Base-by-base conservation (phyloP, 371 early-diverging fungal genomes). In the Mortierella polycephala region DNA sequence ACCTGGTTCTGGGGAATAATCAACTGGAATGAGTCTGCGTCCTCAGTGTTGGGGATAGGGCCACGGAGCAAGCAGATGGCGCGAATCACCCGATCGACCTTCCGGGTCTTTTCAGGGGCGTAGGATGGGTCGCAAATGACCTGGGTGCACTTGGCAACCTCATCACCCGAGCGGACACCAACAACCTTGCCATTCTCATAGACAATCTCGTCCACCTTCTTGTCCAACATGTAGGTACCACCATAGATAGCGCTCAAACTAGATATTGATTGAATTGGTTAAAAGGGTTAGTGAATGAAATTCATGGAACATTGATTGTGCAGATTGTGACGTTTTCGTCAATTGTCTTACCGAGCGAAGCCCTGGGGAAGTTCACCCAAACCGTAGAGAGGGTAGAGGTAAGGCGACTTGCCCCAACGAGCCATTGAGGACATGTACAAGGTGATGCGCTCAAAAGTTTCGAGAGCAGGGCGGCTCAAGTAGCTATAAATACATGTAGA, bases 331-430 rank as follows among this genome's bases (percentile, higher is more conserved):
- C 20, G 51, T 10, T 18, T 16, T 4, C 20, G 18, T 16, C 11
- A 16, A 16, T 46, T 57, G 12, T 81, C 85, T 68, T 89, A 94
- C 92, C 99, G 89, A 42, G 99, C 98, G 88, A 99, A 99, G 14
- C 98, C 96, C 86, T 99, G 99, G 47, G 99, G 99, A 54, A 99
- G 89, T 76, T 99, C 99, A 65, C 99, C 99, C 57, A 99, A 88
- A 56, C 99, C 99, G 79, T 99, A 99, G 65, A 97, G 87, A 65
- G 99, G 99, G 84, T 99, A 99, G 80, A 99, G 96, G 86, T 98
- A 99, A n/a, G 99, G 99, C 72, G 95, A 95, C 87, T 96, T 95
- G 73, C 99, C 98, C 81, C 96, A 96, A 56, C 96, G 91, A n/a
- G 95, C 92, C 74, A 99, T 89, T 21, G 99, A 99, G 46, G 90